Conservation (phyloP, 176 grass and related monocot genomes). For the Eragrostis curvula region DNA sequence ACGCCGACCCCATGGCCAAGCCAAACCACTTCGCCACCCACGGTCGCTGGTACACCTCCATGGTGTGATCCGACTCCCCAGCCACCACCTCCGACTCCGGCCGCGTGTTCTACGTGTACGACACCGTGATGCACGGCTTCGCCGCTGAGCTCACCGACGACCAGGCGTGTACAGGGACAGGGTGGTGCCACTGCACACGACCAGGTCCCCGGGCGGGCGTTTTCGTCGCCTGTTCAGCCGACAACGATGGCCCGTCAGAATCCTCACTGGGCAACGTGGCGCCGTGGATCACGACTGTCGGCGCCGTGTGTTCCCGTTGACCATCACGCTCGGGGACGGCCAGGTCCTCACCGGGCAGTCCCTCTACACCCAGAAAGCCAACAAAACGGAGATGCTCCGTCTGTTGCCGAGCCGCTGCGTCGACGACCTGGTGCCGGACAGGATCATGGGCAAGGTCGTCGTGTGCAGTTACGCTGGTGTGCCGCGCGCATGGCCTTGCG, state of each 20-base stretch:
- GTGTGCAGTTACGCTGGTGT: not conserved
- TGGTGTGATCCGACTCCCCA: conserved; percentile 8
- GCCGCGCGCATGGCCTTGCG: not conserved
- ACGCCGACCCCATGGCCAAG: conserved; percentile 11
- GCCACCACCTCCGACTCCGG: not conserved
- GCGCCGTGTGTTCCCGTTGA: conserved; percentile 35
- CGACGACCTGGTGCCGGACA: not conserved
- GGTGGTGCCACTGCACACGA: conserved; percentile 23
- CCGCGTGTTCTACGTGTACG: conserved; percentile 37
- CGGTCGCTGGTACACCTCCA: conserved; percentile 27
- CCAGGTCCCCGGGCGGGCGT: conserved; percentile 43
- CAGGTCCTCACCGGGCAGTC: conserved; percentile 38
- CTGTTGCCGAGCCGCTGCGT: not conserved
- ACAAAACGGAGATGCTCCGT: not conserved
- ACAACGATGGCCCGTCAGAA: not conserved
- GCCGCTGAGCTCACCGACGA: conserved; percentile 22
- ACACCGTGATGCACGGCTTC: conserved; percentile 45
- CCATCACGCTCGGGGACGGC: conserved; percentile 29
- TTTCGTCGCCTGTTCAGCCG: conserved; percentile 40
- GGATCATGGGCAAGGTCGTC: conserved; percentile 39
- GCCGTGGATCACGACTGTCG: conserved; percentile 46
- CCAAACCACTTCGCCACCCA: conserved; percentile 23
- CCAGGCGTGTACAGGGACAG: conserved; percentile 37
- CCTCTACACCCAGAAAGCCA: conserved; percentile 7
- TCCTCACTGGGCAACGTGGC: not conserved